These are phyloP conservation scores for Paramecium primaurelia DNA, from an alignment of 73 alveolate genomes.

Conservation along the genomic window DNA sequence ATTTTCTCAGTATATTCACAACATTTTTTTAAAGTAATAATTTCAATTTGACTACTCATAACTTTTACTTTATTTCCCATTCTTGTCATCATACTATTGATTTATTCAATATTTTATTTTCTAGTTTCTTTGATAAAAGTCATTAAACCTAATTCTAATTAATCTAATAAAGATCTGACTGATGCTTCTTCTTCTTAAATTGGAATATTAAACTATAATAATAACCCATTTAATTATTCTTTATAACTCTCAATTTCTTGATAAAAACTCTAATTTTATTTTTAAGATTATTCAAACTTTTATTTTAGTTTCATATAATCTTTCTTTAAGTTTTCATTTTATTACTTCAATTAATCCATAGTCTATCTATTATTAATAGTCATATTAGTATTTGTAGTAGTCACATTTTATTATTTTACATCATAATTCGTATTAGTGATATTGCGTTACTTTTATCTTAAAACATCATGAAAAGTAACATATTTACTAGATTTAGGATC, in stretches of 20 bases:
- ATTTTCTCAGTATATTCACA: background rate
- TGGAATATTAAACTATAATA: background rate
- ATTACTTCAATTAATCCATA: constrained; percentile 4
- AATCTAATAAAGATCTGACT: background rate
- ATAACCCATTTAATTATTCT: background rate
- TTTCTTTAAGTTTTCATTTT: background rate
- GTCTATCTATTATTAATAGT: background rate
- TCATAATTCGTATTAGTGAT: background rate
- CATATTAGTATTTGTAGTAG: constrained; percentile 5
- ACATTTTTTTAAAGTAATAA: background rate
- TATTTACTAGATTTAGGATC: constrained; percentile 34
- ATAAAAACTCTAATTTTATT: background rate
- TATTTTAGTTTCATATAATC: background rate
- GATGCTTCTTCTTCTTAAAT: background rate
- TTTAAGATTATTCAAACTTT: background rate
- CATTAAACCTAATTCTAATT: background rate
- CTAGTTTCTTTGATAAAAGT: background rate
- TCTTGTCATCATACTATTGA: background rate
- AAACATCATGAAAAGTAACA: constrained; percentile 20
- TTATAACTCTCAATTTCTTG: background rate
- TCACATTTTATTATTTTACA: background rate
- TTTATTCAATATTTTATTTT: background rate
- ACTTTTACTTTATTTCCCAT: background rate
- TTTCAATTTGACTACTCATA: background rate
- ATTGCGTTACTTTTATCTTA: background rate